Percentiles rank a stretch among this genome's conserved stretches.
Conservation (phyloP, 2,329 filamentous ascomycete species). For the Stagonosporopsis chrysanthemi region DNA sequence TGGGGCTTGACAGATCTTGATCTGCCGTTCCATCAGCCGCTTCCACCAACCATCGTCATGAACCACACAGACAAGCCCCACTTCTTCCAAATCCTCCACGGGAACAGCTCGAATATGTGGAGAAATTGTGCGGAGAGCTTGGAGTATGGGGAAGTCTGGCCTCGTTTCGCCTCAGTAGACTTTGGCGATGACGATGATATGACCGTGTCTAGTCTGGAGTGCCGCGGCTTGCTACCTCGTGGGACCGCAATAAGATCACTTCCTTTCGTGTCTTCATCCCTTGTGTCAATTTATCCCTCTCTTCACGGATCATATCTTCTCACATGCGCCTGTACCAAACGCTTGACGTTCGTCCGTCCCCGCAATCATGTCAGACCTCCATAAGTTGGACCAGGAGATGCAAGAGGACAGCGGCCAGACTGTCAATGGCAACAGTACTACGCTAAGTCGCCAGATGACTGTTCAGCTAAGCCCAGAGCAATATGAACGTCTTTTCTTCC, state of each 20-base stretch:
- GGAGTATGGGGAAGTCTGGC: constrained; percentile 12
- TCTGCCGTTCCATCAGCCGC: background rate
- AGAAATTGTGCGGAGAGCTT: constrained; percentile 13
- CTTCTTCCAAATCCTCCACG: background rate
- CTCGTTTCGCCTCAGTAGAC: constrained; percentile 11
- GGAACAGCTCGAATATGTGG: background rate
- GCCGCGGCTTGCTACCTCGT: background rate
- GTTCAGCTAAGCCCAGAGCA: constrained; percentile 30
- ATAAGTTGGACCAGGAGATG: constrained; percentile 27
- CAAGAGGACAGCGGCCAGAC: constrained; percentile 22
- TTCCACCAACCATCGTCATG: constrained; percentile 1
- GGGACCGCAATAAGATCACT: background rate
- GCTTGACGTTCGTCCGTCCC: background rate
- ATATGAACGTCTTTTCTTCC: constrained; percentile 36
- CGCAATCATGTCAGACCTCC: constrained; percentile 21
- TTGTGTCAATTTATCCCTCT: background rate
- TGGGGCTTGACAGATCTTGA: constrained; percentile 15
- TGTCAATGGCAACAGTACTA: constrained; percentile 13
- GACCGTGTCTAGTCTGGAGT: background rate
- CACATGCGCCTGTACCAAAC: too few relatives aligned
- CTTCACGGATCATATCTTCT: background rate
- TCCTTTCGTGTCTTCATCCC: background rate
- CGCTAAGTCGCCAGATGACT: constrained; percentile 31
- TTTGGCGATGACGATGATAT: constrained; percentile 15
- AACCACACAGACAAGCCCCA: background rate